phyloP scores from a whole-genome alignment of 495 filamentous ascomycete genomes.

The Aspergillus nidulans region DNA sequence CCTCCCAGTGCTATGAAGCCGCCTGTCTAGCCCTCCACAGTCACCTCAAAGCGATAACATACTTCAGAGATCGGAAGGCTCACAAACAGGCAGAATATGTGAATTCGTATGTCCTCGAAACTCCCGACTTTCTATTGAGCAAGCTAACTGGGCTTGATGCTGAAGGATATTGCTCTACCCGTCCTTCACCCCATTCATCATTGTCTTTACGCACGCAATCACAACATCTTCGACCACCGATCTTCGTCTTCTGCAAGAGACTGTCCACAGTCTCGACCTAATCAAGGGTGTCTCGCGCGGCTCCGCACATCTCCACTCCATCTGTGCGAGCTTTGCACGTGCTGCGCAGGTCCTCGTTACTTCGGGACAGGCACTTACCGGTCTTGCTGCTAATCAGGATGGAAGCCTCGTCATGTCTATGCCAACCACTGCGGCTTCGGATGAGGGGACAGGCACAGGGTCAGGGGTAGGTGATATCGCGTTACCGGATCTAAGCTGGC shows the following conservation, averaged over 20 bases:
- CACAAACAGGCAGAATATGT: slow-evolving; percentile 29
- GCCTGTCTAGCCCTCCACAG: slow-evolving; percentile 20
- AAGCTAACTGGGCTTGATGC: slow-evolving; percentile 1
- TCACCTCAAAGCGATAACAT: slow-evolving; percentile 23
- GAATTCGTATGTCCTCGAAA: slow-evolving; percentile 12
- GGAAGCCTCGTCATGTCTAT: slow-evolving; percentile 21
- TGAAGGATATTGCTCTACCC: slow-evolving; percentile 24
- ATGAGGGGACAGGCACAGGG: background rate
- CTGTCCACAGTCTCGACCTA: slow-evolving; percentile 18
- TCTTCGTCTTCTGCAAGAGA: slow-evolving; percentile 21
- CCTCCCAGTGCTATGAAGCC: slow-evolving; percentile 20
- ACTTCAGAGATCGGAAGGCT: slow-evolving; percentile 21
- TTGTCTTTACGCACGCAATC: slow-evolving; percentile 28
- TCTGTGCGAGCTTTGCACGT: slow-evolving; percentile 23
- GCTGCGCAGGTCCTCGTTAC: slow-evolving; percentile 23
- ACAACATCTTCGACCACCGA: slow-evolving; percentile 16
- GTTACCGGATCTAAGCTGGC: slow-evolving; percentile 22
- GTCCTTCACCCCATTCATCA: slow-evolving; percentile 24
- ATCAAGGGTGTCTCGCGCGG: slow-evolving; percentile 23
- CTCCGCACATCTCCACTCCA: slow-evolving; percentile 20
- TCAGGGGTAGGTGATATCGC: slow-evolving; percentile 18
- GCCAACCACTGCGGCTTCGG: slow-evolving; percentile 1
- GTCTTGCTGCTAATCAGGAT: slow-evolving; percentile 21
- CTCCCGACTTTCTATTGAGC: background rate
- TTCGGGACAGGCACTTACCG: slow-evolving; percentile 19